Base-by-base conservation (phyloP, 73 alveolate genomes). In the Strombidium stylifer region DNA sequence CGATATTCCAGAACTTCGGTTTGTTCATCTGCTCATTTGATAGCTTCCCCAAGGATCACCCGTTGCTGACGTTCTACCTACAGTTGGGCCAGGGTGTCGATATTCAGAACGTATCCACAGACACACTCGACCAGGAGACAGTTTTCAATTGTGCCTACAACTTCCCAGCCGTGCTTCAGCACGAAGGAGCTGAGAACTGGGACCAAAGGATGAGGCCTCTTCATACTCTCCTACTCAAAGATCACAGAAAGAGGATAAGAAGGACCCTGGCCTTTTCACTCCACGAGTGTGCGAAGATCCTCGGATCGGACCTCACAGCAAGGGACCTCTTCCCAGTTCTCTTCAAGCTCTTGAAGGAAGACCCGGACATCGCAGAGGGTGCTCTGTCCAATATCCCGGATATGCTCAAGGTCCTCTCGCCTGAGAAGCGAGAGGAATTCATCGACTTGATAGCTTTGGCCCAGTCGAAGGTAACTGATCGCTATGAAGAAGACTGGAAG, bases 131-230 rank as follows among this genome's bases (percentile, higher is more conserved):
- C 16, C 49, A 72, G 32, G 94, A 73, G 61, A 72, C 73, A 25
- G 52, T 85, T 55, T 76, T 46, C 56, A 69, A 62, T 65, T 59
- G 90, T 39, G 84, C 91, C 10, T 77, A 30, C 50, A 64, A 77
- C 69, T 76, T 70, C 72, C 92, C 92, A 41, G 92, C 87, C 19
- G 97, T 89, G 4, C 69, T 84, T 0, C 35, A 53, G 32, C 72
- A 82, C 26, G 67, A 71, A n/a, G 97, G 97, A 15, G 36, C 41
- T 51, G 82, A 58, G 1, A 25, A 81, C 15, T 89, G 97, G 97
- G 69, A 74, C 11, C n/a, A n/a, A n/a, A 67, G 42, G 26, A 47
- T 89, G 21, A 47, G 58, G 18, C 62, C 56, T 54, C 73, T 81
- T 2, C 67, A 80, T 54, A 50, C 61, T 12, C 27, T 36, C 19